Evolutionary conservation across 2,329 filamentous ascomycete species (phyloP).

Genomic region (Claviceps purpurea): DNA sequence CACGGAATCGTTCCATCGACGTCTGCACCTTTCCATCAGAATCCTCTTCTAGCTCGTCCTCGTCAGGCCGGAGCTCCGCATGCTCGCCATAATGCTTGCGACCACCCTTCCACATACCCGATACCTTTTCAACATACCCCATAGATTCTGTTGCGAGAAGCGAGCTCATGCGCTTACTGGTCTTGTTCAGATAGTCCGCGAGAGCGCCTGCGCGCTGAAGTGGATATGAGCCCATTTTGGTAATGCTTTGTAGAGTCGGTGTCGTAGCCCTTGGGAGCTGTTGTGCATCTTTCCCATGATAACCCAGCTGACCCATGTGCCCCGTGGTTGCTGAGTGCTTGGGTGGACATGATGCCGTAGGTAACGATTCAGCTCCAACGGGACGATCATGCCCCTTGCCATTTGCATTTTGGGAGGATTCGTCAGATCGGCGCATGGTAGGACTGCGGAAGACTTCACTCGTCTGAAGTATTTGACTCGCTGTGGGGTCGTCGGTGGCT

Average conservation of each 20-base stretch:
- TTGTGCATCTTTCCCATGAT: conserved; percentile 11
- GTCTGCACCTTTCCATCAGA: conserved; percentile 51
- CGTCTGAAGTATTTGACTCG: conserved; percentile 76
- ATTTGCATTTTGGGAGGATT: conserved; percentile 19
- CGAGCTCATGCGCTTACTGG: conserved; percentile 68
- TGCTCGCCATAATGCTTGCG: conserved; percentile 73
- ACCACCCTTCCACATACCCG: conserved; percentile 90
- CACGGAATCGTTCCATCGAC: conserved; percentile 69
- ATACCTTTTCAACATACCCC: conserved; percentile 93
- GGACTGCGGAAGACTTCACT: conserved; percentile 83
- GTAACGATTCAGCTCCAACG: conserved; percentile 3
- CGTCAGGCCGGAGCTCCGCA: conserved; percentile 36
- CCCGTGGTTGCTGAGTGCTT: conserved; percentile 27
- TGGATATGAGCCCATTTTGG: conserved; percentile 58
- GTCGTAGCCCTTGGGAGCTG: conserved; percentile 16
- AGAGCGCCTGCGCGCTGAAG: conserved; percentile 72
- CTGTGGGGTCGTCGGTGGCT: conserved; percentile 62
- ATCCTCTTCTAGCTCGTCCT: conserved; percentile 41
- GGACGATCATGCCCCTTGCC: conserved; percentile 9
- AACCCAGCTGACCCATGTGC: conserved; percentile 17
- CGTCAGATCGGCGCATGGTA: conserved; percentile 43
- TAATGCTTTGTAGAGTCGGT: conserved; percentile 37
- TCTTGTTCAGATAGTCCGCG: conserved; percentile 65
- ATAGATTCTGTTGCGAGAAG: conserved; percentile 82
- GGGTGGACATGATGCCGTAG: conserved; percentile 4